Conservation (phyloP, 2,329 filamentous ascomycete species). For the Pseudogymnoascus sp. region DNA sequence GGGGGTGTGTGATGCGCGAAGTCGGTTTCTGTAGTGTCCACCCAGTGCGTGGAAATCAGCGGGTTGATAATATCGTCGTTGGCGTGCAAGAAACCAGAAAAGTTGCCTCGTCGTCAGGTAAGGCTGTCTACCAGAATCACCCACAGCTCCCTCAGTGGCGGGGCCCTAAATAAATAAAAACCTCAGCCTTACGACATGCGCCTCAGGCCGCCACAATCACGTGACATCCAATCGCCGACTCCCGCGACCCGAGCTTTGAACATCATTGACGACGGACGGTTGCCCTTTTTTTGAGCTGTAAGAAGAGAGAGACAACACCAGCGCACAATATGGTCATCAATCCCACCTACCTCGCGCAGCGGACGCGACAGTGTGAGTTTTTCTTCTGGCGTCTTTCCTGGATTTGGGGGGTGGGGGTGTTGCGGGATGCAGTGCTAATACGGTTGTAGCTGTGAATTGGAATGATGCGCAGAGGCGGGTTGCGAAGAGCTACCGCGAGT, state of each 20-base stretch:
- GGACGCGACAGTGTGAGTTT: conserved; percentile 66
- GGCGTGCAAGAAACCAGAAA: neutral
- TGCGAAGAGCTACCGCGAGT: conserved; percentile 83
- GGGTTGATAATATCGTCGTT: neutral
- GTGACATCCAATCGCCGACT: conserved; percentile 2
- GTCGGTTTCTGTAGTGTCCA: neutral
- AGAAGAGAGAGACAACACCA: conserved; percentile 30
- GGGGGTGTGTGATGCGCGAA: neutral
- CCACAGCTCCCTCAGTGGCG: neutral
- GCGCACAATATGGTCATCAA: conserved; percentile 68
- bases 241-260: neutral
- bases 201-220: neutral
- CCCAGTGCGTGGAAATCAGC: neutral
- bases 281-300: neutral
- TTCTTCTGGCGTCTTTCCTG: neutral
- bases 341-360: conserved; percentile 82
- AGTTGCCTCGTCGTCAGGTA: neutral
- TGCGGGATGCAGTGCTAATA: conserved; percentile 20
- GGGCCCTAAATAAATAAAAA: conserved; percentile 7
- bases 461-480: conserved; percentile 80
- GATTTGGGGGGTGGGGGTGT: conserved; percentile 26
- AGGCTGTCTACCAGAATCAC: neutral
- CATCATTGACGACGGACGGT: neutral
- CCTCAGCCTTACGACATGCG: neutral
- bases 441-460: conserved; percentile 71